These are phyloP conservation scores for Domatiomyces globalis DNA, from an alignment of 2,329 filamentous ascomycete species.

Conservation along the genomic window DNA sequence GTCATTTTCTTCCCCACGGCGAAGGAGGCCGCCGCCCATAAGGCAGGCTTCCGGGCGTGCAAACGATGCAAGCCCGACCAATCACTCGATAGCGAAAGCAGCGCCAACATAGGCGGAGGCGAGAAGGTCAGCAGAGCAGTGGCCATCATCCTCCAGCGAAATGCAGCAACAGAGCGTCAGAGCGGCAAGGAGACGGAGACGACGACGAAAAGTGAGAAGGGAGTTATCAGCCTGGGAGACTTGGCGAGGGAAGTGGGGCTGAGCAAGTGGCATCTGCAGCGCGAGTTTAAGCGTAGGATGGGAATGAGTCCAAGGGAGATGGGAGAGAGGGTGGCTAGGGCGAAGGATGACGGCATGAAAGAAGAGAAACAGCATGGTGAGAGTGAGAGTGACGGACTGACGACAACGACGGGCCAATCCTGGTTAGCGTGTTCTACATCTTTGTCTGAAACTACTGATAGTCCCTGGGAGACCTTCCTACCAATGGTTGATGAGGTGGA, in stretches of 20 bases:
- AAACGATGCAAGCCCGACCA: conserved; percentile 40
- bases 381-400: background rate
- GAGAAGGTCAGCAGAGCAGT: background rate
- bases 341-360: background rate
- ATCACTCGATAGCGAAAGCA: background rate
- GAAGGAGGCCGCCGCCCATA: conserved; percentile 28
- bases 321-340: conserved; percentile 1
- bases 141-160: background rate
- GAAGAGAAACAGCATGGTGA: background rate
- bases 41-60: conserved; percentile 40
- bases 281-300: conserved; percentile 39
- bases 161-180: background rate
- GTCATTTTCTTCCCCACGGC: conserved; percentile 40
- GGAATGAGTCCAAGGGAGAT: conserved; percentile 37
- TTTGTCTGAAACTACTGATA: background rate
- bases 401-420: background rate
- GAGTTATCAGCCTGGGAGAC: conserved; percentile 26
- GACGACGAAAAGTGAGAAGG: background rate
- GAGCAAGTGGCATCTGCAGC: conserved; percentile 41
- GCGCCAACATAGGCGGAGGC: background rate
- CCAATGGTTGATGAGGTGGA: background rate
- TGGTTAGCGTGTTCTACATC: background rate
- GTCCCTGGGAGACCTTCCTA: background rate
- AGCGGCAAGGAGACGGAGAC: background rate
- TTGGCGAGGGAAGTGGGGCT: conserved; percentile 35